Conservation (phyloP, 495 filamentous ascomycete species). For the Lichina pygmaea region DNA sequence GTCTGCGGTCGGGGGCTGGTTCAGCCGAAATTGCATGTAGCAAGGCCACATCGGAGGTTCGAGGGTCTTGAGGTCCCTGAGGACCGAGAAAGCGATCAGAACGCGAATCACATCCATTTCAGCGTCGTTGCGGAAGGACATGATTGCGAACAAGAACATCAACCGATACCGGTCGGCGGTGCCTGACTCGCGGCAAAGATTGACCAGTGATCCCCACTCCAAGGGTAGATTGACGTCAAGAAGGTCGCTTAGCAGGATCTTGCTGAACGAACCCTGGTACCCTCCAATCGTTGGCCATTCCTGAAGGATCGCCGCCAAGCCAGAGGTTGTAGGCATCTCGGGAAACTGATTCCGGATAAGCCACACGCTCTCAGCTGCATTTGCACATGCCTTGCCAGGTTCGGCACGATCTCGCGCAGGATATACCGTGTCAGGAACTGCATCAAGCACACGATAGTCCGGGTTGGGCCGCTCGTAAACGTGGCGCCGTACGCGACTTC, state of each 20-base stretch:
- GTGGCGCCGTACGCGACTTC: constrained; percentile 12
- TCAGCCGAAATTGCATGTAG: constrained; percentile 8
- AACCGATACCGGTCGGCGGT: constrained; percentile 9
- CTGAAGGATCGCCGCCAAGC: constrained; percentile 11
- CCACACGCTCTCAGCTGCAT: constrained; percentile 10
- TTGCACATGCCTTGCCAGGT: constrained; percentile 1
- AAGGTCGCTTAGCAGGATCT: constrained; percentile 9
- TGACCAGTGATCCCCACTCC: constrained; percentile 19
- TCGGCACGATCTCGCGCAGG: constrained; percentile 1
- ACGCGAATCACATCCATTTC: constrained; percentile 14
- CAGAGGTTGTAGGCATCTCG: constrained; percentile 5
- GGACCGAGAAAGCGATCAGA: constrained; percentile 12
- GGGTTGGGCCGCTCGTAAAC: constrained; percentile 13
- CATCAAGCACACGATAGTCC: neutral
- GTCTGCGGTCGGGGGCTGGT: constrained; percentile 7
- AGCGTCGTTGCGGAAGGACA: constrained; percentile 13
- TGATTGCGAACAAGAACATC: constrained; percentile 17
- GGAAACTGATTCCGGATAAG: constrained; percentile 10
- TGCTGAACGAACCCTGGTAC: constrained; percentile 10
- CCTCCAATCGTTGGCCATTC: constrained; percentile 16
- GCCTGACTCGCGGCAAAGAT: constrained; percentile 7
- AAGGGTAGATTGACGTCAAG: constrained; percentile 10
- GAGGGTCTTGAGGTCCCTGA: constrained; percentile 12
- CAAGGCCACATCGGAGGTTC: constrained; percentile 8
- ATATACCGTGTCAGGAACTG: neutral